Conservation (phyloP, 2,329 filamentous ascomycete species). For the Fusarium sarcochroum region DNA sequence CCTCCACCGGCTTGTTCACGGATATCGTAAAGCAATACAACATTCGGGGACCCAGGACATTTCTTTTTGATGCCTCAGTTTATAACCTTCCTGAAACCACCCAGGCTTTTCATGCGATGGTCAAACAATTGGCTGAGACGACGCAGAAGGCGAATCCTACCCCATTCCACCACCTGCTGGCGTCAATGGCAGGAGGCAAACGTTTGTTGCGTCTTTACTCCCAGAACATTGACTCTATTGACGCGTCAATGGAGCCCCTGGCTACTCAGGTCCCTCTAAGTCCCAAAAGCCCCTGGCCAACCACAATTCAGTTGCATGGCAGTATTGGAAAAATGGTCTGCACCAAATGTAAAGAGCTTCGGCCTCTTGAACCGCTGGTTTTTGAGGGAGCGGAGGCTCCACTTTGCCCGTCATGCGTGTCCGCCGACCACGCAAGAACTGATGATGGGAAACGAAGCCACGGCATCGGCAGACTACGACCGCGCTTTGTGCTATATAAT, state of each 20-base stretch:
- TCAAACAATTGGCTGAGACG: conserved; percentile 86
- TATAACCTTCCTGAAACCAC: conserved; percentile 93
- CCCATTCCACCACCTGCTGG: conserved; percentile 92
- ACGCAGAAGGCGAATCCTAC: conserved; percentile 85
- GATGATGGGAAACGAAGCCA: conserved; percentile 90
- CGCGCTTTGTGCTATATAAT: conserved; percentile 96
- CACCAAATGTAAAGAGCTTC: conserved; percentile 87
- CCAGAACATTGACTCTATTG: conserved; percentile 97
- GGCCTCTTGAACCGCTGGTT: conserved; percentile 80
- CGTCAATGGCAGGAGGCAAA: conserved; percentile 88
- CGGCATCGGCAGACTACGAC: conserved; percentile 89
- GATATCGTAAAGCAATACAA: conserved; percentile 89
- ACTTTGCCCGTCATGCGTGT: conserved; percentile 80
- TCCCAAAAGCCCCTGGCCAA: conserved; percentile 91
- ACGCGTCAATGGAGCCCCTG: conserved; percentile 85
- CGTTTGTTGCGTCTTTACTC: conserved; percentile 92
- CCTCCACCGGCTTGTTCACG: conserved; percentile 88
- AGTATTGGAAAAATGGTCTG: conserved; percentile 98
- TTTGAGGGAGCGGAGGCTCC: conserved; percentile 90
- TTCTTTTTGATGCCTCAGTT: conserved; percentile 96
- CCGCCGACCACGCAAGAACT: conserved; percentile 81
- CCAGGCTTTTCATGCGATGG: conserved; percentile 94
- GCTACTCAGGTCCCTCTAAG: conserved; percentile 85
- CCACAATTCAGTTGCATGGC: conserved; percentile 92
- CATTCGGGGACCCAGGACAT: conserved; percentile 89